phyloP scores from a whole-genome alignment of 1,284 basidiomycete genomes.

The Trametes sp. region DNA sequence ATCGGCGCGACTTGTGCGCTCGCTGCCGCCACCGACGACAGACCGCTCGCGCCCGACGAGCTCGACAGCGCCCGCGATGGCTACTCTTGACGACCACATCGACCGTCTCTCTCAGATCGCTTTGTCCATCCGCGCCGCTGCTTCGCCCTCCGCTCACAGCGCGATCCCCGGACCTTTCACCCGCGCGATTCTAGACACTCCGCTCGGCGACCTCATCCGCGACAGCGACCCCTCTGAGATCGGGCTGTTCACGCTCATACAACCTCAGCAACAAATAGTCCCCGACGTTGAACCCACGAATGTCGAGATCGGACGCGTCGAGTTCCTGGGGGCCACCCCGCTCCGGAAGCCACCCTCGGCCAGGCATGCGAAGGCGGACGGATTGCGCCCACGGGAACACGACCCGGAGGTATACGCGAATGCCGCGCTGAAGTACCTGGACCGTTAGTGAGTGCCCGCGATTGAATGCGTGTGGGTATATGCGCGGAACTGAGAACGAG shows the following conservation, averaged over 20 bases:
- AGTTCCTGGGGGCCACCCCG: constrained; percentile 75
- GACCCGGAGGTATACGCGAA: constrained; percentile 78
- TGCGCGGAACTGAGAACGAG: constrained; percentile 9
- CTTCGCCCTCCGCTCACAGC: constrained; percentile 25
- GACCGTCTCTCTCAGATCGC: constrained; percentile 50
- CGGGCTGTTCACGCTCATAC: constrained; percentile 70
- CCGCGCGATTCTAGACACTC: constrained; percentile 64
- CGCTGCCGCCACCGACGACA: not conserved
- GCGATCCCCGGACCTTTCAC: constrained; percentile 53
- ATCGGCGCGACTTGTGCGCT: not conserved
- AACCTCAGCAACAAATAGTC: constrained; percentile 34
- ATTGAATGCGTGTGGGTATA: not conserved
- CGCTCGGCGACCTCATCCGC: constrained; percentile 76
- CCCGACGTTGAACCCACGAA: constrained; percentile 43
- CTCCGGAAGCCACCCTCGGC: constrained; percentile 54
- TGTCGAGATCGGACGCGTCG: constrained; percentile 63
- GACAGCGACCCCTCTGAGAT: constrained; percentile 79
- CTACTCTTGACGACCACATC: constrained; percentile 51
- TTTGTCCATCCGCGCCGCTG: constrained; percentile 45
- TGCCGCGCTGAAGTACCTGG: constrained; percentile 76
- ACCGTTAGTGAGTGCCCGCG: constrained; percentile 66
- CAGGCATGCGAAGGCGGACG: constrained; percentile 51
- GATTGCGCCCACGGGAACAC: constrained; percentile 51
- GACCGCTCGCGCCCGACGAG: not conserved
- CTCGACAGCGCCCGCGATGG: constrained; percentile 40